A percentile compares a stretch with the other conserved stretches of the same genome.
These are phyloP conservation scores for Fusarium penzigii DNA, from an alignment of 2,329 filamentous ascomycete species.

Conservation along the genomic window DNA sequence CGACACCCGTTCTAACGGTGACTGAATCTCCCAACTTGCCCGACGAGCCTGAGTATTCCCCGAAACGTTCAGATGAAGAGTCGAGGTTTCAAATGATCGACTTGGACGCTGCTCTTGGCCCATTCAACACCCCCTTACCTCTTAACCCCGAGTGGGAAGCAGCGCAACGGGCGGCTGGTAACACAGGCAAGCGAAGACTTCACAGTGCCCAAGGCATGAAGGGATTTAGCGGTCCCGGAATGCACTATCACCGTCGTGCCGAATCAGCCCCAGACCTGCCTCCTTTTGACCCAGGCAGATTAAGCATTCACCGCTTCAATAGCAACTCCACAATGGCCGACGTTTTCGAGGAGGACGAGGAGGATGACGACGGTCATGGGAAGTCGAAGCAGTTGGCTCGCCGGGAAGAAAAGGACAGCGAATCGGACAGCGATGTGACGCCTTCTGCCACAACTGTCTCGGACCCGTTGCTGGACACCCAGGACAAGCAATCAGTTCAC, in stretches of 20 bases:
- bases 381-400: constrained; percentile 38
- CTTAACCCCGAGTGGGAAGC: constrained; percentile 67
- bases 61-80: constrained; percentile 57
- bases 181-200: constrained; percentile 63
- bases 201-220: constrained; percentile 76
- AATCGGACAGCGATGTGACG: constrained; percentile 45
- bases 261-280: constrained; percentile 80
- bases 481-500: constrained; percentile 23
- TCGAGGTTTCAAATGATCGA: constrained; percentile 82
- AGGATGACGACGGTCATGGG: constrained; percentile 55
- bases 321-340: constrained; percentile 79
- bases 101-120: constrained; percentile 87
- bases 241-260: constrained; percentile 75
- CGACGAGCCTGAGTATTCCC: constrained; percentile 28
- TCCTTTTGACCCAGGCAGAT: constrained; percentile 65
- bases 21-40: constrained; percentile 40
- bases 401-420: constrained; percentile 48
- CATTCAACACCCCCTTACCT: constrained; percentile 78
- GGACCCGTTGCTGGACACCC: constrained; percentile 24
- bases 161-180: constrained; percentile 58
- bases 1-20: constrained; percentile 42
- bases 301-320: constrained; percentile 62
- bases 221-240: constrained; percentile 67
- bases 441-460: constrained; percentile 31
- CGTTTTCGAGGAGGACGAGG: constrained; percentile 84